Evolutionary conservation across 129 eudicot genomes (phyloP), one percentile per base, ranked within the genome.

Genomic region (Flaveria robusta): DNA sequence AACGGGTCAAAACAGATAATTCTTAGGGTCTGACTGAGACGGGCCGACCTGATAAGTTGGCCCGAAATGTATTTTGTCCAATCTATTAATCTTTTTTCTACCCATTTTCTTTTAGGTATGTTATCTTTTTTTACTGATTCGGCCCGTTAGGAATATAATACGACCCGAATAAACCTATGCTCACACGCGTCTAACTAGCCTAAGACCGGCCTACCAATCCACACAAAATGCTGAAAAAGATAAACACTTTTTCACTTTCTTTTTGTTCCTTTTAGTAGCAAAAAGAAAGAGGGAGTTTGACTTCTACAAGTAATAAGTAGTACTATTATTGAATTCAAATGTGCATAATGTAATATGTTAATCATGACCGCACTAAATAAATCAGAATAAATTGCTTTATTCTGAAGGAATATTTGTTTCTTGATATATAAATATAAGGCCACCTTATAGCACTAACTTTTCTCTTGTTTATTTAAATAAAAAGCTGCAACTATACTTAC

Each of bases 361-460:
- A 83, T 74, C 81, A 86, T 86, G 77, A 83, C 47, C 76, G 87
- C 83, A 83, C 83, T 80, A 75, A 34, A 70, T 68, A 71, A 24
- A 76, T 42, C 41, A 60, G 85, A 74, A 74, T 76, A 77, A 74
- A 23, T 55, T 67, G 66, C 70, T 72, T 86, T 82, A 56, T 27
- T 16, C 16, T 45, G 60, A 76, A 59, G 55, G 79, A 80, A 67
- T 66, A 84, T 79, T 46, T 55, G 58, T 86, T 70, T 74, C 74
- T 69, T 51, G 39, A 52, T 34, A 83, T 54, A 66, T 63, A 34
- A 65, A 80, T 66, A 74, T 74, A 79, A 26, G 60, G 46, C 89
- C 77, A 49, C 77, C 75, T 70, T 70, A 37, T 41, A 42, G 82
- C 86, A 81, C 66, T 81, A 70, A 74, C 74, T 80, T 74, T 67